Percentiles rank a stretch among this genome's conserved stretches.
These are phyloP conservation scores for Cladorrhinum samala DNA, from an alignment of 495 filamentous ascomycete species.

Conservation along the genomic window DNA sequence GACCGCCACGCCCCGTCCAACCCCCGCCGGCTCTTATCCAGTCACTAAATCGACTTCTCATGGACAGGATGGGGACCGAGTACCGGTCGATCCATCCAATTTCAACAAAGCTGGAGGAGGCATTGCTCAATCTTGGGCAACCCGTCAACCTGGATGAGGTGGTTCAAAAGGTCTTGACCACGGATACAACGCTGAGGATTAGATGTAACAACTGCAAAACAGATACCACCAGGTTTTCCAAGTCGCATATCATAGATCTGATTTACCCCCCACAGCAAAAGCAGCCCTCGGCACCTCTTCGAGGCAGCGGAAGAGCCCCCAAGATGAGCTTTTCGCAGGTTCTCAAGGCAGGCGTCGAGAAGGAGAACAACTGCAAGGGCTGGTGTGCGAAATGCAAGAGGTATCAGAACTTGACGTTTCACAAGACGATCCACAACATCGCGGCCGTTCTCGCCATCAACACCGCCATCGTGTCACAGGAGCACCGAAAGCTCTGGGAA, in stretches of 20 bases:
- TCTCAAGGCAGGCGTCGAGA: conserved; percentile 78
- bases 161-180: conserved; percentile 29
- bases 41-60: conserved; percentile 21
- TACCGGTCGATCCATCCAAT: conserved; percentile 24
- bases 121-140: conserved; percentile 16
- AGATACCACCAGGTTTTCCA: conserved; percentile 62
- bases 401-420: conserved; percentile 73
- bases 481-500: conserved; percentile 75
- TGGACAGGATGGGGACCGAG: conserved; percentile 22
- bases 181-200: conserved; percentile 49
- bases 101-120: conserved; percentile 23
- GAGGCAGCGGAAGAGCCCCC: conserved; percentile 46
- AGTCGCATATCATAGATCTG: conserved; percentile 76
- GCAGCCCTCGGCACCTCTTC: conserved; percentile 11
- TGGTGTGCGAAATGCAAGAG: conserved; percentile 86
- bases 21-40: too few relatives aligned
- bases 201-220: conserved; percentile 76
- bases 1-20: too few relatives aligned
- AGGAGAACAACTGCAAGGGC: conserved; percentile 71
- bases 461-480: conserved; percentile 61
- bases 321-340: conserved; percentile 70
- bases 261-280: conserved; percentile 64
- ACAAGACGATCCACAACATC: conserved; percentile 71
- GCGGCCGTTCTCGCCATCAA: conserved; percentile 83
- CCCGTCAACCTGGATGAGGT: conserved; percentile 16